Conservation (phyloP, 1,139 yeast genomes). For the Saccharomyces hybrid region DNA sequence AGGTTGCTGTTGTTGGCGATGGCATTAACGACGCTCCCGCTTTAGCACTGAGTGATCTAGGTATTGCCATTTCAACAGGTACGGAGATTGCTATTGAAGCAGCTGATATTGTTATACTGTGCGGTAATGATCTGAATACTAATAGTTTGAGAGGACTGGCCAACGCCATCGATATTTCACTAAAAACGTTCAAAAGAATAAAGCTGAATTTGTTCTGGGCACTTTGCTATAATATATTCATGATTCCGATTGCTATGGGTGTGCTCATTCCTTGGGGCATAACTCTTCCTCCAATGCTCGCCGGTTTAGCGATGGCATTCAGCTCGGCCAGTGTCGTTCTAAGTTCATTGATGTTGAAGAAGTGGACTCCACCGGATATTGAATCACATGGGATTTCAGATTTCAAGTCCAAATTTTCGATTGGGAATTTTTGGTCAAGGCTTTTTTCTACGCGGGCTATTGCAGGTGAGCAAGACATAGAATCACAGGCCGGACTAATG, state of each 20-base stretch:
- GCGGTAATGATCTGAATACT: conserved; percentile 22
- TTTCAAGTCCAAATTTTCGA: background rate
- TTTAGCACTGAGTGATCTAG: conserved; percentile 77
- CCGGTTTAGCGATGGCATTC: conserved; percentile 90
- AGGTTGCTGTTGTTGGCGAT: conserved; percentile 88
- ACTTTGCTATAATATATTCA: conserved; percentile 67
- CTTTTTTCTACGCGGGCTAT: background rate
- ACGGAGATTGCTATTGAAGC: conserved; percentile 96
- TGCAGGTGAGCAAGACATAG: conserved; percentile 5
- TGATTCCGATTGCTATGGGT: conserved; percentile 98
- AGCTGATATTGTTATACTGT: conserved; percentile 80
- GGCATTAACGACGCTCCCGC: conserved; percentile 98
- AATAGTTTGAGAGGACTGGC: conserved; percentile 57
- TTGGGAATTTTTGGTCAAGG: background rate
- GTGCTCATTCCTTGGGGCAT: conserved; percentile 70
- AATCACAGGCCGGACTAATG: conserved; percentile 6
- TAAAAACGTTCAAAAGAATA: conserved; percentile 63
- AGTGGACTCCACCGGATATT: conserved; percentile 46
- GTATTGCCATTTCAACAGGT: conserved; percentile 86
- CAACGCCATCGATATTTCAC: conserved; percentile 66
- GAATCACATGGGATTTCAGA: background rate
- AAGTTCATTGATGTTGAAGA: conserved; percentile 64
- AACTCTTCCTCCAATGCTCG: conserved; percentile 78
- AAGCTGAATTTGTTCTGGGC: conserved; percentile 84
- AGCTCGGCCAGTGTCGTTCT: conserved; percentile 85